Evolutionary conservation across 192 early-diverging fungal species (phyloP), one percentile per base, ranked within the genome.

Genomic region (Gonapodya sp.): DNA sequence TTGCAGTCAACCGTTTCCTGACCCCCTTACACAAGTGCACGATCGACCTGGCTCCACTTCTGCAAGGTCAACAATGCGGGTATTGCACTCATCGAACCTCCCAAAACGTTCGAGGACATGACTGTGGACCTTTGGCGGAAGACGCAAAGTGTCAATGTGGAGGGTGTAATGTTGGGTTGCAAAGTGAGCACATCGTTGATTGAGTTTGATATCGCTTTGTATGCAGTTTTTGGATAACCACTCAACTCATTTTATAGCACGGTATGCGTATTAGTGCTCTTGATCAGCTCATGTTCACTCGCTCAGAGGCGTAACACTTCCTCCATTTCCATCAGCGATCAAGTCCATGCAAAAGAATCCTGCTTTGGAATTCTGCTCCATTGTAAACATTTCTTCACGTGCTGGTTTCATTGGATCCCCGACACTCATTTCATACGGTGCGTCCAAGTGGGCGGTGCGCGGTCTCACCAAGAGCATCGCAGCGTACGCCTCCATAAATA

Each of bases 291-390:
- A n/a, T n/a, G n/a, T n/a, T n/a, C n/a, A n/a, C n/a, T n/a, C n/a
- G n/a, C n/a, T n/a, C n/a, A n/a, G n/a, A n/a, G n/a, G n/a, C n/a
- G n/a, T n/a, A n/a, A n/a, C n/a, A n/a, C n/a, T n/a, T n/a, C n/a
- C n/a, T n/a, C n/a, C n/a, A n/a, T 16, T 72, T 30, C 64, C 64
- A 30, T 34, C 2, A 2, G 75, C 30, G 8, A 77, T 77, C 75
- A 77, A 77, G 75, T 77, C 75, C 8, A 77, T 77, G 75, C 16
- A 77, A 34, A 77, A 2, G 75, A 77, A 77, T 34, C 14, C 75
- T 34, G 8, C 75, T 14, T 18, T 2, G 75, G 75, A 77, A 34
- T 16, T 31, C 8, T 34, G 30, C 75, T 77, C 75, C 18, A 77
- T 77, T 33, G 75, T 77, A 16, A 77, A 77, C 31, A 18, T 77